A percentile compares a stretch with the other conserved stretches of the same genome.
phyloP scores from a whole-genome alignment of 129 eudicot genomes.

The Tagetes erecta region DNA sequence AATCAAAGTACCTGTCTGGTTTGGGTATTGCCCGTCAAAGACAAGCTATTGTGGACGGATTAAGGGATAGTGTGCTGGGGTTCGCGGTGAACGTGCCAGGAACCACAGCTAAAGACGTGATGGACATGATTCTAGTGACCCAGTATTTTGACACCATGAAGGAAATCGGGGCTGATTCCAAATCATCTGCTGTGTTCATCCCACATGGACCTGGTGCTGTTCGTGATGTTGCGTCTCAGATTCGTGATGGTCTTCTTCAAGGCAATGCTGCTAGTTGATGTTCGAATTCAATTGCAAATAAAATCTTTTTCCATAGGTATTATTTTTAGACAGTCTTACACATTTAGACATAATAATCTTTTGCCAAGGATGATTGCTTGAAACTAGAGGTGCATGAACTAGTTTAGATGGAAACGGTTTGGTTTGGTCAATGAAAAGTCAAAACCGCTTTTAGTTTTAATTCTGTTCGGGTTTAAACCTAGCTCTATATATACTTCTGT shows the following conservation, averaged over 20 bases:
- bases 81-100: conserved; percentile 68
- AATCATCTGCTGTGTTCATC: conserved; percentile 59
- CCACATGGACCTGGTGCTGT: conserved; percentile 81
- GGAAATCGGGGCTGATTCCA: conserved; percentile 68
- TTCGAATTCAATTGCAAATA: neutral
- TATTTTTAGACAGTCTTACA: too few relatives aligned
- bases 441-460: too few relatives aligned
- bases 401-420: too few relatives aligned
- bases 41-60: conserved; percentile 73
- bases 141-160: conserved; percentile 79
- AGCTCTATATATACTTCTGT: too few relatives aligned
- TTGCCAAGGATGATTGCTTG: too few relatives aligned
- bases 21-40: conserved; percentile 67
- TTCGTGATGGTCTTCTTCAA: conserved; percentile 66
- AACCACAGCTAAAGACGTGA: conserved; percentile 60
- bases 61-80: conserved; percentile 65
- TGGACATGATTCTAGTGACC: conserved; percentile 77
- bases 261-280: conserved; percentile 15
- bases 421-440: too few relatives aligned
- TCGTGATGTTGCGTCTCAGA: conserved; percentile 62
- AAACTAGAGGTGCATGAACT: too few relatives aligned
- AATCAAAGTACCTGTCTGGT: conserved; percentile 59
- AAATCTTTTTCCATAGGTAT: too few relatives aligned
- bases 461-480: too few relatives aligned
- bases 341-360: too few relatives aligned